These are phyloP conservation scores for Elaeagnus macrophylla DNA, from an alignment of 306 rosid species.

Conservation along the genomic window DNA sequence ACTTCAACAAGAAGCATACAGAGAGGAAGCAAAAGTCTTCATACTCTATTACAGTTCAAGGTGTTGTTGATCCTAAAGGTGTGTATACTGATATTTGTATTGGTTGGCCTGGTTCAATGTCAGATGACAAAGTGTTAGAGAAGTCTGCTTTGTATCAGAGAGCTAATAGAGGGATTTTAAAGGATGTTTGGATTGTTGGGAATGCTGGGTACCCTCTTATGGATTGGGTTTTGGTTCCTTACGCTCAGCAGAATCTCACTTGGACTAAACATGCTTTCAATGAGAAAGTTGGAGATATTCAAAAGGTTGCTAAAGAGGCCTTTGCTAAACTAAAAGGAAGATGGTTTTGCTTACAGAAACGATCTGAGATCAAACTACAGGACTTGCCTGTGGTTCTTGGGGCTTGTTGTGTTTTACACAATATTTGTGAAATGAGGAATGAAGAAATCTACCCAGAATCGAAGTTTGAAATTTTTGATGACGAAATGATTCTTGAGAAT, in stretches of 20 bases:
- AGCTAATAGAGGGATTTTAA: conserved; percentile 58
- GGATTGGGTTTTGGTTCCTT: conserved; percentile 96
- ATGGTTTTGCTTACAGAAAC: conserved; percentile 79
- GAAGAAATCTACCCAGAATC: conserved; percentile 57
- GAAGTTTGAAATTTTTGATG: conserved; percentile 49
- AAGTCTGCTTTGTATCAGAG: conserved; percentile 62
- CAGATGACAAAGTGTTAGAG: conserved; percentile 81
- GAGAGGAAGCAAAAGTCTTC: conserved; percentile 89
- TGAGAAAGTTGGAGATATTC: conserved; percentile 81
- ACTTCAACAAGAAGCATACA: conserved; percentile 77
- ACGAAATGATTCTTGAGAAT: conserved; percentile 68
- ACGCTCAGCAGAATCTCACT: conserved; percentile 63
- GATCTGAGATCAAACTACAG: conserved; percentile 86
- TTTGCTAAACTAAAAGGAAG: conserved; percentile 77
- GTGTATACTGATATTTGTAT: conserved; percentile 75
- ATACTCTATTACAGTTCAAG: conserved; percentile 85
- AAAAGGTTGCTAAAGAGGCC: conserved; percentile 53
- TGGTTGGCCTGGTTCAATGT: conserved; percentile 98
- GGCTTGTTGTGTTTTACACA: conserved; percentile 93
- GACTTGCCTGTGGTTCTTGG: conserved; percentile 83
- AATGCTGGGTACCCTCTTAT: conserved; percentile 56
- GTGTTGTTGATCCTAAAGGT: conserved; percentile 74
- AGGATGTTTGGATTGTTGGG: conserved; percentile 79
- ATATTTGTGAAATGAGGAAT: conserved; percentile 69
- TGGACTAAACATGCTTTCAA: conserved; percentile 94